Percentiles rank a stretch among this genome's conserved stretches.
Conservation (phyloP, 208 protist species). For the Crithidia fasciculata region DNA sequence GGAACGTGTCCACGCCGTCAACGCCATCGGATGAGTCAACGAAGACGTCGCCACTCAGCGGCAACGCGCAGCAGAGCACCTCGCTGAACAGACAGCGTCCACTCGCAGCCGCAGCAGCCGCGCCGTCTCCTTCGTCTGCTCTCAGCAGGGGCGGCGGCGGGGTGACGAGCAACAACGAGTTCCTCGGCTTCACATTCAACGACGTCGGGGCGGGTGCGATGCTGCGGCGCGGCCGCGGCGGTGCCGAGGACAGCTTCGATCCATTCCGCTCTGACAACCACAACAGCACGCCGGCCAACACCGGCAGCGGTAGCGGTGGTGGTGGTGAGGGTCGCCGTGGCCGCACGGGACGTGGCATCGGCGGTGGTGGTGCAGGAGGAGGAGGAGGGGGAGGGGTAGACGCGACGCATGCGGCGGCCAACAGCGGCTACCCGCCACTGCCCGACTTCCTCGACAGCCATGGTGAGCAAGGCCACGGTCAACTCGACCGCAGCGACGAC, state of each 20-base stretch:
- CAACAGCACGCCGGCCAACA: not conserved
- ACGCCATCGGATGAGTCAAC: too few species aligned
- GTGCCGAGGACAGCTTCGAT: constrained; percentile 18
- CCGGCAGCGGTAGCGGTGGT: not conserved
- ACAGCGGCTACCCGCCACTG: too few species aligned
- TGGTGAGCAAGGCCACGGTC: too few species aligned
- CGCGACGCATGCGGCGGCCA: too few species aligned
- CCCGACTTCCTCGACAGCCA: too few species aligned
- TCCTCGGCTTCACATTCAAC: constrained; percentile 32
- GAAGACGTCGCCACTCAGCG: not conserved
- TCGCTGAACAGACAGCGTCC: not conserved
- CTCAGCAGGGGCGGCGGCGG: not conserved
- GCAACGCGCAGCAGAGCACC: too few species aligned
- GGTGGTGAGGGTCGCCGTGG: not conserved
- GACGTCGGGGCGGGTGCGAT: not conserved
- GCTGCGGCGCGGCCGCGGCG: not conserved
- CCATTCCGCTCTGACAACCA: constrained; percentile 11
- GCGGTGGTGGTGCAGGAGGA: too few species aligned
- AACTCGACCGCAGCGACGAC: not conserved
- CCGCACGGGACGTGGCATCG: too few species aligned
- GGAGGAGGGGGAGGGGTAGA: too few species aligned
- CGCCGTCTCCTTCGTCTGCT: not conserved
- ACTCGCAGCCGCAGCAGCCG: not conserved
- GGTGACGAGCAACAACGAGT: constrained; percentile 4
- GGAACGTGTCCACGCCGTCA: too few species aligned